Evolutionary conservation across 2,329 filamentous ascomycete species (phyloP).

Genomic region (Penicillium frequentans): DNA sequence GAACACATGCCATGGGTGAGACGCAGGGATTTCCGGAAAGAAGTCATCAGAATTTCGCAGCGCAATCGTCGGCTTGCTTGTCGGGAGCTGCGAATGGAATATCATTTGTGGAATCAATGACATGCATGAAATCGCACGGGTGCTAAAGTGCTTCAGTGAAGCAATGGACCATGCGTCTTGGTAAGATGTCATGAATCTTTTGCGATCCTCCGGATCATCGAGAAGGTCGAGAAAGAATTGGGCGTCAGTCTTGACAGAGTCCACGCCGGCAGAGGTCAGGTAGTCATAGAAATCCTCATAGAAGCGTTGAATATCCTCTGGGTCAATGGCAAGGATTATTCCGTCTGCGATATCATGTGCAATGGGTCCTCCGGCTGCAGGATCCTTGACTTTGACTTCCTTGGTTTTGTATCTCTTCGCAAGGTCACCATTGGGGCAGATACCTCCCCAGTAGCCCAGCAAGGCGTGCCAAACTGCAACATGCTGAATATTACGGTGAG

Average conservation of each 20-base stretch:
- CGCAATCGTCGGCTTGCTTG: constrained; percentile 70
- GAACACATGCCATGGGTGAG: constrained; percentile 94
- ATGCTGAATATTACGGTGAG: constrained; percentile 72
- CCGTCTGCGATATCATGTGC: constrained; percentile 32
- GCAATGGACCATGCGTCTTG: constrained; percentile 84
- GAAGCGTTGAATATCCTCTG: constrained; percentile 71
- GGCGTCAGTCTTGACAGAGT: constrained; percentile 88
- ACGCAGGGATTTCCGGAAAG: constrained; percentile 77
- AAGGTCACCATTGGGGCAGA: constrained; percentile 72
- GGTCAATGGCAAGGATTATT: constrained; percentile 70
- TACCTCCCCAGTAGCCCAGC: constrained; percentile 85
- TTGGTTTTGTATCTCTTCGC: constrained; percentile 76
- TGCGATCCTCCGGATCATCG: constrained; percentile 66
- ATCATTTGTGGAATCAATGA: constrained; percentile 82
- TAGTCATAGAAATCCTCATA: constrained; percentile 93
- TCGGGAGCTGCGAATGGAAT: constrained; percentile 78
- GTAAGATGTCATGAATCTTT: constrained; percentile 70
- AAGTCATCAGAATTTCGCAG: constrained; percentile 88
- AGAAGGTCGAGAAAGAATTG: constrained; percentile 87
- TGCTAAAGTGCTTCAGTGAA: constrained; percentile 73
- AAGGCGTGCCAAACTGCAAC: constrained; percentile 95
- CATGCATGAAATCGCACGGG: constrained; percentile 88
- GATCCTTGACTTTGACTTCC: constrained; percentile 55
- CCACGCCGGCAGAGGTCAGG: constrained; percentile 70
- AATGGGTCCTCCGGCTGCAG: constrained; percentile 51